Evolutionary conservation across 2,329 filamentous ascomycete species (phyloP).

Genomic region (Alternaria tenuissima): DNA sequence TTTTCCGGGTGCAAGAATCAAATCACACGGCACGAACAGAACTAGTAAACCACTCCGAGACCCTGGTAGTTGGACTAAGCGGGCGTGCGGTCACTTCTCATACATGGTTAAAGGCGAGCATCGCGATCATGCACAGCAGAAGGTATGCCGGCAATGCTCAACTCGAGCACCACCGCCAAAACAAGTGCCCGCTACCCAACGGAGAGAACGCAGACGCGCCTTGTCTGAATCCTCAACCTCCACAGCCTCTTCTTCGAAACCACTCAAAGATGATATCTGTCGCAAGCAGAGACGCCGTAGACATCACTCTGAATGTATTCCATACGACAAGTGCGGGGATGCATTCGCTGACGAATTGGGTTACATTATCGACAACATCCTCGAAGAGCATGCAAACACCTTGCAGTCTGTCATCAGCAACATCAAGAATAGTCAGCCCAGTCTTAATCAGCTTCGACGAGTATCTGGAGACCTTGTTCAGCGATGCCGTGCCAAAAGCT

Average conservation of each 20-base stretch:
- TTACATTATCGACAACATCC: constrained; percentile 51
- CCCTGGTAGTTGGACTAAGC: constrained; percentile 37
- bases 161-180: constrained; percentile 15
- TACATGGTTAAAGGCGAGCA: constrained; percentile 21
- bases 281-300: constrained; percentile 15
- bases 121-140: constrained; percentile 24
- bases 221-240: constrained; percentile 24
- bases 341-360: constrained; percentile 47
- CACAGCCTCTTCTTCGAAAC: constrained; percentile 17
- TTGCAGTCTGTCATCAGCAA: constrained; percentile 53
- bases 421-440: constrained; percentile 36
- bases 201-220: constrained; percentile 16
- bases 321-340: constrained; percentile 34
- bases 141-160: constrained; percentile 33
- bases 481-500: constrained; percentile 13
- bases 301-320: constrained; percentile 24
- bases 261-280: neutral
- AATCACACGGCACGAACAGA: constrained; percentile 21
- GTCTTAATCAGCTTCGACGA: constrained; percentile 25
- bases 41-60: constrained; percentile 26
- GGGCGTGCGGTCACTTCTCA: constrained; percentile 43
- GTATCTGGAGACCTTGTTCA: constrained; percentile 32
- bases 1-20: constrained; percentile 44
- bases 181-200: constrained; percentile 7
- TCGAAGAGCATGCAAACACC: constrained; percentile 51